Evolutionary conservation across 2,329 filamentous ascomycete species (phyloP).

Genomic region (Pseudopyrenochaeta lycopersici): DNA sequence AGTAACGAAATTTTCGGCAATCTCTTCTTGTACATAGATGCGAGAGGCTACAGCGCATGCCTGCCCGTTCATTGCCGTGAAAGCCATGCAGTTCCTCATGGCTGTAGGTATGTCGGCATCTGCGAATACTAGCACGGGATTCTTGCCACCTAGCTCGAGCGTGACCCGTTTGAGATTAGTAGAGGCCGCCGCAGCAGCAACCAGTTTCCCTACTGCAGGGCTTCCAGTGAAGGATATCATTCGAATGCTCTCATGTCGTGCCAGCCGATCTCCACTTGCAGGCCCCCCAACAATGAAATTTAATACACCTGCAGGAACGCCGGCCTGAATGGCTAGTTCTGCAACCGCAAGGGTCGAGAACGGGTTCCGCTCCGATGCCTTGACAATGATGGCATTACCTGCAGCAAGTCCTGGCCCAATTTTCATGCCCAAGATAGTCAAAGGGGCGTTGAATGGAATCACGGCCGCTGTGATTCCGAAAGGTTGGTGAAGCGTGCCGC

Average conservation of each 20-base stretch:
- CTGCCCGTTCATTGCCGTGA: not conserved
- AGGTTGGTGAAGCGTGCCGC: not conserved
- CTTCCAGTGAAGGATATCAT: slow-evolving; percentile 47
- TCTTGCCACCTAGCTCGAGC: slow-evolving; percentile 55
- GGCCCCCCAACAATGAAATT: slow-evolving; percentile 41
- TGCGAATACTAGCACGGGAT: slow-evolving; percentile 52
- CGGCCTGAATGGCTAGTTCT: slow-evolving; percentile 22
- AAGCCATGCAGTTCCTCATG: not conserved
- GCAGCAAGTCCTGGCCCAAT: slow-evolving; percentile 31
- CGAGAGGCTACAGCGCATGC: not conserved
- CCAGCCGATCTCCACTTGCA: slow-evolving; percentile 36
- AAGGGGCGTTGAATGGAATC: slow-evolving; percentile 46
- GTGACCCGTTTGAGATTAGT: slow-evolving; percentile 53
- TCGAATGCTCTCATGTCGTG: slow-evolving; percentile 34
- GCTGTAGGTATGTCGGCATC: slow-evolving; percentile 57
- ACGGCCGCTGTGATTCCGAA: slow-evolving; percentile 18
- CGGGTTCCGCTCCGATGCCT: slow-evolving; percentile 31
- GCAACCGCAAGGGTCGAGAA: slow-evolving; percentile 26
- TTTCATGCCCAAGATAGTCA: slow-evolving; percentile 40
- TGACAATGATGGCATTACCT: slow-evolving; percentile 32
- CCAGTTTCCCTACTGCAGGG: slow-evolving; percentile 50
- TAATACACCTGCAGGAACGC: slow-evolving; percentile 46
- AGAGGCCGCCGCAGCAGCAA: slow-evolving; percentile 38
- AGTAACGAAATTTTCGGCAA: not conserved
- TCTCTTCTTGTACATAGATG: not conserved